Conservation (phyloP, 805 yeast genomes). For the Kodamaea hsintzibuensis region DNA sequence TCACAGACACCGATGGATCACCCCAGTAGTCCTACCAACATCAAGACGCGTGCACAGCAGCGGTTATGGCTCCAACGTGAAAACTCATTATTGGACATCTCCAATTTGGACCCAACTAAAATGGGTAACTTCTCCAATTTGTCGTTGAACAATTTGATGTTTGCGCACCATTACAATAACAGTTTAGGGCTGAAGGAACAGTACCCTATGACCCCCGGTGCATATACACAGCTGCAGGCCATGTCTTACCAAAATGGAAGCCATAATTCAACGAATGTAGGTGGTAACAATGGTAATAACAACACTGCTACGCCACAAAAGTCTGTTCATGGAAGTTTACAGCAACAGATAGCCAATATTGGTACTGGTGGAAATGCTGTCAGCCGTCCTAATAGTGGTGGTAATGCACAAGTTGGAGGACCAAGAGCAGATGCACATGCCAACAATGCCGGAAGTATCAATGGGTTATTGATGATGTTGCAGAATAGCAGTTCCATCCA, state of each 20-base stretch:
- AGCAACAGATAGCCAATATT: conserved; percentile 4
- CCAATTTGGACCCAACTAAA: conserved; percentile 29
- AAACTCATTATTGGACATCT: conserved; percentile 63
- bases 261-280: not conserved
- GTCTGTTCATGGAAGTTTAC: conserved; percentile 1
- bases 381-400: not conserved
- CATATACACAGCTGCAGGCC: conserved; percentile 6
- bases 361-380: not conserved
- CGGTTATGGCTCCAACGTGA: conserved; percentile 83
- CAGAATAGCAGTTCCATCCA: conserved; percentile 51
- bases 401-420: not conserved
- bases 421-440: conserved; percentile 3
- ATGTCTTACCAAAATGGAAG: not conserved
- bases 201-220: conserved; percentile 13
- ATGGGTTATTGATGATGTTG: conserved; percentile 28
- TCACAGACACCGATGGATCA: conserved; percentile 10
- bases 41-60: conserved; percentile 78
- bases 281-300: not conserved
- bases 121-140: conserved; percentile 39
- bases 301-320: not conserved
- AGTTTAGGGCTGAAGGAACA: conserved; percentile 10
- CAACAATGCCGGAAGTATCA: conserved; percentile 21
- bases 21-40: conserved; percentile 10
- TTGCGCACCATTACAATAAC: conserved; percentile 28
- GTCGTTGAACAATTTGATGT: conserved; percentile 41